These are phyloP conservation scores for Huntiella bhutanensis DNA, from an alignment of 2,329 filamentous ascomycete genomes.

Conservation along the genomic window DNA sequence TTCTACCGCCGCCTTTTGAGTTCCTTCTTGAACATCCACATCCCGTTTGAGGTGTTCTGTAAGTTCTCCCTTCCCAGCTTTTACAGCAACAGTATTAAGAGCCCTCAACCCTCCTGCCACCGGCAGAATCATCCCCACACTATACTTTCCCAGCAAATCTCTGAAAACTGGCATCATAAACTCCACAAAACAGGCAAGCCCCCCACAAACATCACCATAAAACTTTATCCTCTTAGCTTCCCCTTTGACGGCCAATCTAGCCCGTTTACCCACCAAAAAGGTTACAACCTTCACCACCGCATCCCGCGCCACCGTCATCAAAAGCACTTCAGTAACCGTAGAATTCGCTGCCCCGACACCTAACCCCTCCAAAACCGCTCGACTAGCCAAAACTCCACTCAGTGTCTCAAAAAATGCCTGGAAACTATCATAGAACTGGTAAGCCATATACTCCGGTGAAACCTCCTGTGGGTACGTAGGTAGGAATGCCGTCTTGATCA, in stretches of 20 bases:
- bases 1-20: constrained; percentile 85
- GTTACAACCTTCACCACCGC: constrained; percentile 66
- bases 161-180: constrained; percentile 47
- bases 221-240: constrained; percentile 84
- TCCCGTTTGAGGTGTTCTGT: constrained; percentile 91
- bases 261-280: constrained; percentile 66
- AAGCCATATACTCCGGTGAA: constrained; percentile 65
- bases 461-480: constrained; percentile 76
- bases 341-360: constrained; percentile 67
- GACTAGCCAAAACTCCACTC: constrained; percentile 57
- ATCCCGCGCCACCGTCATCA: constrained; percentile 69
- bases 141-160: constrained; percentile 31
- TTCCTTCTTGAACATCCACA: constrained; percentile 85
- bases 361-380: constrained; percentile 62
- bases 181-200: constrained; percentile 70
- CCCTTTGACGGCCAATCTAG: constrained; percentile 67
- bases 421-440: constrained; percentile 51
- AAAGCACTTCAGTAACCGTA: constrained; percentile 60
- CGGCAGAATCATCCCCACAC: constrained; percentile 28
- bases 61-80: constrained; percentile 74
- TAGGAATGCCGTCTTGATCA: constrained; percentile 40
- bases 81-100: constrained; percentile 77
- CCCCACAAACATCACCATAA: constrained; percentile 75
- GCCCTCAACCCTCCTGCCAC: constrained; percentile 32
- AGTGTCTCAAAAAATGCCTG: constrained; percentile 76